phyloP scores from a whole-genome alignment of 345 rosid genomes.

The Citrus australasica region DNA sequence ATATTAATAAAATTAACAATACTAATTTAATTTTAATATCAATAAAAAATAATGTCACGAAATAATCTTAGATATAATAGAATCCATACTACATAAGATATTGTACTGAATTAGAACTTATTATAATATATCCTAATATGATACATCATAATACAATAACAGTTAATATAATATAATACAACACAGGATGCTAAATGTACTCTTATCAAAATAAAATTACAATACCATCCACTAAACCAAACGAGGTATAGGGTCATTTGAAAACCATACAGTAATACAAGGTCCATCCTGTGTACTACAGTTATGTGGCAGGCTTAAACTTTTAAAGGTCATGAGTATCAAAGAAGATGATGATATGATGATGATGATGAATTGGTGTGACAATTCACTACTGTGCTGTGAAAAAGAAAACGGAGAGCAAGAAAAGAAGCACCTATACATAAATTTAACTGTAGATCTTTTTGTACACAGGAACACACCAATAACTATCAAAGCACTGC shows the following conservation, averaged over 20 bases:
- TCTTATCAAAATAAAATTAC: too few relatives aligned
- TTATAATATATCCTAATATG: too few relatives aligned
- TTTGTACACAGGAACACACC: not conserved
- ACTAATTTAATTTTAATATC: too few relatives aligned
- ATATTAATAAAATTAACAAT: too few relatives aligned
- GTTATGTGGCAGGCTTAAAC: not conserved
- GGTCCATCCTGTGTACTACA: not conserved
- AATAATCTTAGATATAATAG: too few relatives aligned
- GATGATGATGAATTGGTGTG: not conserved
- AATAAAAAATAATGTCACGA: too few relatives aligned
- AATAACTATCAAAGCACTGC: conserved; percentile 8
- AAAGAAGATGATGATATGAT: not conserved
- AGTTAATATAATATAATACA: too few relatives aligned
- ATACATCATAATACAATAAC: too few relatives aligned
- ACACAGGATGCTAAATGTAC: too few relatives aligned
- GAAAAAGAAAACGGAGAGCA: conserved; percentile 3
- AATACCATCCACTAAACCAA: not conserved
- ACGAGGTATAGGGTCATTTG: not conserved
- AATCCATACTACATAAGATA: too few relatives aligned
- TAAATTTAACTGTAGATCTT: not conserved
- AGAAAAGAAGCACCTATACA: not conserved
- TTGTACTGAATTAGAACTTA: too few relatives aligned
- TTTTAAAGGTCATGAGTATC: not conserved
- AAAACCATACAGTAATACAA: not conserved
- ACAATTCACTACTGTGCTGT: conserved; percentile 13